Evolutionary conservation across 164 flowering plant genomes (phyloP), one percentile per base, ranked within the genome.

Genomic region (Tetrastigma voinierianum): DNA sequence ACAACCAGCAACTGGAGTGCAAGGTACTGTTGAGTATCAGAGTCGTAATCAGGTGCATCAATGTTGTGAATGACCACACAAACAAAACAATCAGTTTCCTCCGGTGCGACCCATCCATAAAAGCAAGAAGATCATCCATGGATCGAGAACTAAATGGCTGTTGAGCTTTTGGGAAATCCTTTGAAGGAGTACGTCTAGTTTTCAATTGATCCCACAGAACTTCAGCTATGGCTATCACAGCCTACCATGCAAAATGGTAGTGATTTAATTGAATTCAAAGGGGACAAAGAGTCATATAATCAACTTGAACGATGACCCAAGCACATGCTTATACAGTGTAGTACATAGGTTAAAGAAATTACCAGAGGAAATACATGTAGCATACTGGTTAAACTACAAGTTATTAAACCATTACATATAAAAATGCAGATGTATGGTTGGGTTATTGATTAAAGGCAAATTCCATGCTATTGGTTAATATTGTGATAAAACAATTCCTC

Each of bases 21-120:
- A 67, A 95, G 93, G 80, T 51, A 72, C 54, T 88, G 91, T 70
- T 95, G 99, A 69, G 88, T 78, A 62, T 95, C 98, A 72, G 82
- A 52, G 57, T 95, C 99, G 86, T 74, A 95, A 75, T 9, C 97
- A 70, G 93, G 96, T 49, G 98, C 99, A 77, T 95, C 98, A 71
- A 95, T 95, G 74, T 93, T 95, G 78, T 95, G 96, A 67, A 89
- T 65, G 12, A 87, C 70, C 46, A 92, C 75, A 66, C 88, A 92
- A 32, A 89, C 76, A 74, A 83, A 78, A 70, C 78, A 82, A 65
- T 87, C 89, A 45, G 72, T 70, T 15, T 79, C 87, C 43, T 82
- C 81, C 53, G n/a, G 18, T 74, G 70, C 57, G 90, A 67, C 47
- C 77, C 89, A 74, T 95, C 80, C 67, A 92, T 69, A 72, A 92